phyloP scores from a whole-genome alignment of 2,329 filamentous ascomycete genomes.

The Aspergillus latus region DNA sequence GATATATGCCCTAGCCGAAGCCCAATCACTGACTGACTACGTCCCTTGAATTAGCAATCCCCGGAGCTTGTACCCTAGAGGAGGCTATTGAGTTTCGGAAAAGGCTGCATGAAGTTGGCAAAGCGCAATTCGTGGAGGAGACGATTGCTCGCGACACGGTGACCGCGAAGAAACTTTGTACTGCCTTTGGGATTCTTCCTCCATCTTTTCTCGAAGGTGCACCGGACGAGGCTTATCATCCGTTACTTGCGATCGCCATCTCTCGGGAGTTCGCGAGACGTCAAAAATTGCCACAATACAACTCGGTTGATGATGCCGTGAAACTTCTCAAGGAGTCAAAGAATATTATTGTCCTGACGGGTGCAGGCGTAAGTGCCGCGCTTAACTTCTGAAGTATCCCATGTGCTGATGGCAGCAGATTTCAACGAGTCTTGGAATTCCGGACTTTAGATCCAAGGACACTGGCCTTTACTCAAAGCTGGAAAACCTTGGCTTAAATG shows the following conservation, averaged over 20 bases:
- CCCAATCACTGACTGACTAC: constrained; percentile 4
- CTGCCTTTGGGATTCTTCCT: constrained; percentile 76
- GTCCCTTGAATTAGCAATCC: constrained; percentile 28
- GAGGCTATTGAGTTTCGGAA: constrained; percentile 69
- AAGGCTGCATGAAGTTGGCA: constrained; percentile 73
- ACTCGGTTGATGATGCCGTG: constrained; percentile 85
- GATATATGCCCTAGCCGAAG: neutral
- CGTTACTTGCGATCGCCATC: constrained; percentile 73
- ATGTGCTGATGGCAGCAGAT: constrained; percentile 52
- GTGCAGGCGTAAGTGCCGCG: constrained; percentile 64
- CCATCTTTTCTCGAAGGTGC: constrained; percentile 71
- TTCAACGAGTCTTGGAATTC: constrained; percentile 93
- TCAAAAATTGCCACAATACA: constrained; percentile 75
- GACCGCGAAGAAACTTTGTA: constrained; percentile 78
- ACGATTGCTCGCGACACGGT: constrained; percentile 69
- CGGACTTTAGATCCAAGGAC: constrained; percentile 92
- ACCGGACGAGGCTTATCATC: constrained; percentile 72
- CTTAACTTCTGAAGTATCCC: neutral
- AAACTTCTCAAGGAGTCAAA: constrained; percentile 68
- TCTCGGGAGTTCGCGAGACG: constrained; percentile 78
- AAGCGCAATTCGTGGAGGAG: constrained; percentile 70
- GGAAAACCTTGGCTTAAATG: constrained; percentile 70
- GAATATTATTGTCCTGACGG: constrained; percentile 92
- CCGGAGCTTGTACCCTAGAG: constrained; percentile 63
- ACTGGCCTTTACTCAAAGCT: constrained; percentile 88